phyloP scores from a whole-genome alignment of 2,329 filamentous ascomycete genomes.

The Apiospora sp. region DNA sequence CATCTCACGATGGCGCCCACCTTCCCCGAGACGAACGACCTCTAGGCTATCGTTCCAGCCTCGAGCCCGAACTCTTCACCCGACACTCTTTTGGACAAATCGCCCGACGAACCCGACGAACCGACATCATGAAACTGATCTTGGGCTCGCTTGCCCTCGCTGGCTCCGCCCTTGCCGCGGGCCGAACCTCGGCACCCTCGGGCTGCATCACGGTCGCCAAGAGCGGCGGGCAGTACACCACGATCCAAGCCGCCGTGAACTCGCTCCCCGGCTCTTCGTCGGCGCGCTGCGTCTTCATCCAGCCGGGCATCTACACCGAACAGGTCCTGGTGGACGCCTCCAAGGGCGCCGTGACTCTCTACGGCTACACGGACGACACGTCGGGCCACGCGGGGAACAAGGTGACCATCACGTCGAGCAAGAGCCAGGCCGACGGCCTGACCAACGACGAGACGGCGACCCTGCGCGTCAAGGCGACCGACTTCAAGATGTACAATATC shows the following conservation, averaged over 20 bases:
- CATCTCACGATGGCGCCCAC: neutral
- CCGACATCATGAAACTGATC: slow-evolving; percentile 29
- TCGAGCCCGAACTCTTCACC: neutral
- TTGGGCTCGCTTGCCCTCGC: slow-evolving; percentile 30
- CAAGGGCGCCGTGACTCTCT: slow-evolving; percentile 58
- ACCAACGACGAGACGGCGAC: slow-evolving; percentile 61
- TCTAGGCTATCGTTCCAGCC: neutral
- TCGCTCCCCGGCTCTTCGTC: slow-evolving; percentile 58
- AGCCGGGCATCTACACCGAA: slow-evolving; percentile 65
- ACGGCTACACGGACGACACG: slow-evolving; percentile 64
- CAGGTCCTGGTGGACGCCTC: slow-evolving; percentile 62
- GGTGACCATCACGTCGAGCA: slow-evolving; percentile 58
- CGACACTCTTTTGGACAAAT: neutral
- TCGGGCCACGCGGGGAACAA: slow-evolving; percentile 62
- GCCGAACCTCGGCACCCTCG: slow-evolving; percentile 49
- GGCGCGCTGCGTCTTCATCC: slow-evolving; percentile 68
- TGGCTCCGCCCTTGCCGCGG: slow-evolving; percentile 37
- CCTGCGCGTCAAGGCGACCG: slow-evolving; percentile 52
- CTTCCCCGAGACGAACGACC: neutral
- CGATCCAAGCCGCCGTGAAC: slow-evolving; percentile 63
- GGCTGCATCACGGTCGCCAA: slow-evolving; percentile 58
- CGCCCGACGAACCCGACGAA: neutral
- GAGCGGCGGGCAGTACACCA: slow-evolving; percentile 45
- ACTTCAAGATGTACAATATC: slow-evolving; percentile 69
- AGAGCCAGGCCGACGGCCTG: slow-evolving; percentile 55